Evolutionary conservation across 148 eudicot species (phyloP), one percentile per base, ranked within the genome.

Genomic region (Rhododendron ferrugineum): DNA sequence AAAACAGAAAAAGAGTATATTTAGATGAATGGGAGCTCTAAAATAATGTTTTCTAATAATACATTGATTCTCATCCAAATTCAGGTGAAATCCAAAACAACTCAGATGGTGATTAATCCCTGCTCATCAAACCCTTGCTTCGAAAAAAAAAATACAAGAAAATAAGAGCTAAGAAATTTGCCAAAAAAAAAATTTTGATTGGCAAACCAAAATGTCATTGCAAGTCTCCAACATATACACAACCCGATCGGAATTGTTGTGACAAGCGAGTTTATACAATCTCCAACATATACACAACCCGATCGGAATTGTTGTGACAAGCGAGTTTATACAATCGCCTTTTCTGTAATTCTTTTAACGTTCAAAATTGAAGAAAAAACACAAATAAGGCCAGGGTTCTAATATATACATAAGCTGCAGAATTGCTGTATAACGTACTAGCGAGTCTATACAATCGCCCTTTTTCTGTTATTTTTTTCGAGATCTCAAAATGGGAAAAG

Each of bases 401-500:
- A n/a, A 14, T 70, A 30, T 32, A 4, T 70, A 30, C 18, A 32
- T 32, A 70, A 32, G 40, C 75, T 32, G 75, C 37, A 30, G 37
- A 13, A 70, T 70, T 30, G 40, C 9, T 70, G 75, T 30, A 54
- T 54, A 14, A 32, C 22, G 32, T n/a, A n/a, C n/a, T n/a, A 32
- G 75, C 37, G 40, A 70, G 22, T 32, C 75, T 70, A 4, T 32
- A 70, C 75, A 70, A 70, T 32, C 40, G 40, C 37, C 16, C 4
- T 40, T 40, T 5, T 32, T 70, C 32, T 70, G 2, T 30, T 70
- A 1, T 30, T 26, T 30, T 30, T 70, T 70, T 14, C 2, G 9
- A 14, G 73, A 16, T 78, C 83, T 83, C 85, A 95, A 86, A 93
- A 90, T 36, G 98, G 98, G 56, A 95, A 97, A 75, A 93, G 94